Evolutionary conservation across 768 basidiomycete species (phyloP), one percentile per base, ranked within the genome.

Genomic region (Nidularia pulvinata): DNA sequence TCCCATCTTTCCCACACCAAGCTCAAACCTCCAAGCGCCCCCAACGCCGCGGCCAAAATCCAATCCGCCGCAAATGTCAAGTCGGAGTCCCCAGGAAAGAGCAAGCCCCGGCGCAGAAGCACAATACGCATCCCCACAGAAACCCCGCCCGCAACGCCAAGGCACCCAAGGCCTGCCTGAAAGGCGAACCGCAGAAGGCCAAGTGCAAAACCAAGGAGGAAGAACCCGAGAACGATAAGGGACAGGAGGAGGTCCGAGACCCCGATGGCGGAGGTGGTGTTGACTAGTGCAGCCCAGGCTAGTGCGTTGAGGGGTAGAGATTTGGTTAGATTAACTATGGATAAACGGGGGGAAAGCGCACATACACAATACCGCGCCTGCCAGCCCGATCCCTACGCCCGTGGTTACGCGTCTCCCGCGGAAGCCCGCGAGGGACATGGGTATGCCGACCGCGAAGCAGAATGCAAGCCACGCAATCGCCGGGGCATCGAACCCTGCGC

Each of bases 281-380:
- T 89, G 52, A 83, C 70, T 47, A 89, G 70, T 9, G 85, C 81
- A 6, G 82, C 75, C 86, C 86, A 89, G 4, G 81, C 85, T 85
- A 55, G 7, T 36, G 22, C 51, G 46, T 47, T 42, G 30, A 2
- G 25, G 6, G 16, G 22, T 47, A 11, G 46, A 47, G 13, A 6
- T 11, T 14, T 11, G 11, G 11, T 14, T 47, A 16, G 46, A 47
- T 11, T 14, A 49, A 16, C 14, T 11, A 53, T 16, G 35, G 33
- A 51, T 53, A 49, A 30, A 30, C 25, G 25, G 25, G 25, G 25
- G 34, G 50, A 42, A 35, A 49, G 34, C 22, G 22, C 42, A 57
- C 78, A 55, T 61, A 83, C 79, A 66, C 50, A 73, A 74, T 5
- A 85, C 72, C 4, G 75, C 67, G 5, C 65, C 66, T n/a, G 78